Conservation (phyloP, 257 asterid species). For the Petunia secreta region DNA sequence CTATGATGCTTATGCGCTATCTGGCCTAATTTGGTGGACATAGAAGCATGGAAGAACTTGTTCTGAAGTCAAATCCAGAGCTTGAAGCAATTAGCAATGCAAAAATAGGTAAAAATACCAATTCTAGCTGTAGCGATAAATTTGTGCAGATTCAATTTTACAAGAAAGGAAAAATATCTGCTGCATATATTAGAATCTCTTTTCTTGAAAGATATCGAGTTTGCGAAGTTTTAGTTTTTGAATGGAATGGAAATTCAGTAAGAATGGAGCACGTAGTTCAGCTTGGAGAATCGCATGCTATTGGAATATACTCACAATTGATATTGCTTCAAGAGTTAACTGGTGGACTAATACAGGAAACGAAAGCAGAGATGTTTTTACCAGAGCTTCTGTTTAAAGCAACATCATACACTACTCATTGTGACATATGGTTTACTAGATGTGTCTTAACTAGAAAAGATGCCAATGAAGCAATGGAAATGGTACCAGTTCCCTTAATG, state of each 20-base stretch:
- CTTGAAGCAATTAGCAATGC: conserved; percentile 98
- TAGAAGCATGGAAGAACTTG: conserved; percentile 87
- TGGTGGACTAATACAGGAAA: too few relatives aligned
- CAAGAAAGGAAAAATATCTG: conserved; percentile 82
- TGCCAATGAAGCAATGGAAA: too few relatives aligned
- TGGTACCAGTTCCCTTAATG: too few relatives aligned
- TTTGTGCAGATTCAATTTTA: conserved; percentile 91
- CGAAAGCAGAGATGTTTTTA: too few relatives aligned
- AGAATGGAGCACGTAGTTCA: too few relatives aligned
- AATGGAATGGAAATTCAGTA: conserved; percentile 47
- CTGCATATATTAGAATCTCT: conserved; percentile 92
- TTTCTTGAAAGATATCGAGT: conserved; percentile 96
- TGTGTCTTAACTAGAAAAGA: too few relatives aligned
- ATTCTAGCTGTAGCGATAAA: conserved; percentile 91
- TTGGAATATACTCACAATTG: too few relatives aligned
- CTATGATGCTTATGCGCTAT: conserved; percentile 94
- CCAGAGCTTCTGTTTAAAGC: too few relatives aligned
- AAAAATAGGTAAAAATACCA: conserved; percentile 90
- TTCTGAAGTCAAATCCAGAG: conserved; percentile 92
- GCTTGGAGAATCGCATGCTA: too few relatives aligned
- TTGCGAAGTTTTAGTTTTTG: conserved; percentile 92
- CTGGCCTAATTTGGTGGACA: conserved; percentile 94
- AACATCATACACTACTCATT: too few relatives aligned
- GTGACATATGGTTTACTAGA: too few relatives aligned
- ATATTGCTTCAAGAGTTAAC: too few relatives aligned